Evolutionary conservation across 164 flowering plant species (phyloP).

Genomic region (Tinospora cordifolia): DNA sequence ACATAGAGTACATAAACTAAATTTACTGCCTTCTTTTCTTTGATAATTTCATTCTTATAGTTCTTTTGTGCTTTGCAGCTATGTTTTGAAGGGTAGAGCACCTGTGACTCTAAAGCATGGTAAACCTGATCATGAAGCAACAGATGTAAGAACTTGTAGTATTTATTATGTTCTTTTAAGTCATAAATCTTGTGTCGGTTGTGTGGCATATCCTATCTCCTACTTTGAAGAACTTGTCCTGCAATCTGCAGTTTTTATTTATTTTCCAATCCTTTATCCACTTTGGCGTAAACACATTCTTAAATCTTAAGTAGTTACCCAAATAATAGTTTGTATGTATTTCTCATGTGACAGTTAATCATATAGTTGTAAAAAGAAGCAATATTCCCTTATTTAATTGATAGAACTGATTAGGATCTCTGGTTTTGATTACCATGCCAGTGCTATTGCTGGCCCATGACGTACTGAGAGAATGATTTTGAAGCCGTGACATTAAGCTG

Average conservation of each 20-base stretch:
- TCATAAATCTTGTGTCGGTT: not conserved
- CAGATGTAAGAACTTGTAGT: conserved; percentile 42
- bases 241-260: not conserved
- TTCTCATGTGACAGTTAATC: too few relatives aligned
- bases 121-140: conserved; percentile 91
- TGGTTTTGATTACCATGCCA: too few relatives aligned
- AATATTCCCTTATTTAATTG: too few relatives aligned
- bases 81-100: conserved; percentile 57
- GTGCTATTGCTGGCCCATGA: too few relatives aligned
- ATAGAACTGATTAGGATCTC: too few relatives aligned
- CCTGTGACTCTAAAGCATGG: conserved; percentile 90
- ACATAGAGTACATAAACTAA: not conserved
- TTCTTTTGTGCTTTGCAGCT: conserved; percentile 39
- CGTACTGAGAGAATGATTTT: too few relatives aligned
- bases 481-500: too few relatives aligned
- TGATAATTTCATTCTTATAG: not conserved
- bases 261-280: too few relatives aligned
- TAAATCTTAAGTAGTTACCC: too few relatives aligned
- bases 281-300: too few relatives aligned
- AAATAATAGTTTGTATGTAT: too few relatives aligned
- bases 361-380: too few relatives aligned
- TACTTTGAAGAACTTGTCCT: not conserved
- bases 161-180: not conserved
- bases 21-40: not conserved
- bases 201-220: not conserved